Base-by-base conservation (phyloP, 208 protist genomes). In the Trypanosoma brucei region DNA sequence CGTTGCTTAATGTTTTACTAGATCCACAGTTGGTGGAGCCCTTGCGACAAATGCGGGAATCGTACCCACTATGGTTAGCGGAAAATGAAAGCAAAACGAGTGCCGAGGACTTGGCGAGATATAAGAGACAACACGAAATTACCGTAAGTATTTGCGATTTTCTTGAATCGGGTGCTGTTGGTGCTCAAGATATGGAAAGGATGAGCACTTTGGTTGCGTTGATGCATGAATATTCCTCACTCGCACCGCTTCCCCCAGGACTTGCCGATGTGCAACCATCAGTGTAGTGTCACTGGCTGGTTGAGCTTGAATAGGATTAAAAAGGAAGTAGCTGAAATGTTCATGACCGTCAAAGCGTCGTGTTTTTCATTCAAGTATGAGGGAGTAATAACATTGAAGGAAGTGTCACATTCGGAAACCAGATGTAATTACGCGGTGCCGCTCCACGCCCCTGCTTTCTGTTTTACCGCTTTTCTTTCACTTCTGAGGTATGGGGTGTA, bases 191-290 rank as follows among this genome's bases (percentile, higher is more conserved):
- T 63, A 73, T 77, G 14, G 62, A 68, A 7, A 81, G 82, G 35
- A 56, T 89, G 3, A 65, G 61, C 7, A 48, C 60, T 22, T 61
- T 92, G 61, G 51, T 88, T 52, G 72, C 85, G 55, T 55, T 88
- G 22, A 83, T 89, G 75, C 72, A 86, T 70, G 68, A 89, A 67
- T 89, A 83, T 59, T 79, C 81, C 6, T 75, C 86, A 35, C 65
- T 93, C 7, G 83, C 79, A 9, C 74, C 85, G 38, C 79, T 81
- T 3, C 87, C 87, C 30, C 44, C 62, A 36, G 62, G 42, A 11
- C 55, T 68, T 13, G 4, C 14, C 6, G 40, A 59, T 6, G 9
- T 49, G 6, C 8, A n/a, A n/a, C 4, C 30, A n/a, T 22, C 22
- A 22, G 22, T 22, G 22, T 22, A 22, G 22, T 22, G 22, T 22